Evolutionary conservation across 2,329 filamentous ascomycete species (phyloP).

Genomic region (Chrysoporthe deuterocubensis): DNA sequence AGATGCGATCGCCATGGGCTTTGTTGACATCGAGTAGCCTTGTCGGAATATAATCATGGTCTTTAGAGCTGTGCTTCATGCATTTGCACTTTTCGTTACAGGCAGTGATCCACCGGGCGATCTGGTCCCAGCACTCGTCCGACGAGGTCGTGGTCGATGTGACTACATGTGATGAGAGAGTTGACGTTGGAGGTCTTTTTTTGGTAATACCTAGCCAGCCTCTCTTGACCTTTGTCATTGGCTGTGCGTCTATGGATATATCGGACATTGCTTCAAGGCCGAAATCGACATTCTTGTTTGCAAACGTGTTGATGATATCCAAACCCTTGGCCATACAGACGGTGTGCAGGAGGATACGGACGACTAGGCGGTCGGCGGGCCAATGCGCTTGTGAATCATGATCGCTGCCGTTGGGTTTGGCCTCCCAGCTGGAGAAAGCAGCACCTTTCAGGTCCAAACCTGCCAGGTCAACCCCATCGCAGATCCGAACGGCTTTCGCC

Average conservation of each 20-base stretch:
- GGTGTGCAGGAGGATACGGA: background rate
- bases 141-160: constrained; percentile 1
- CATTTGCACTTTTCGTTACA: background rate
- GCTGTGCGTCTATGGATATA: no score
- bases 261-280: no score
- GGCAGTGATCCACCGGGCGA: background rate
- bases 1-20: background rate
- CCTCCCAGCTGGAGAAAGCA: background rate
- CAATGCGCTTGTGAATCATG: background rate
- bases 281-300: no score
- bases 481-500: background rate
- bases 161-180: background rate
- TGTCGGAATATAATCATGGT: background rate
- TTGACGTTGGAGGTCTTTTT: background rate
- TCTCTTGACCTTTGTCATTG: no score
- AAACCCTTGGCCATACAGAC: background rate
- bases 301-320: background rate
- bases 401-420: background rate
- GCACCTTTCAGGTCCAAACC: background rate
- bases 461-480: background rate
- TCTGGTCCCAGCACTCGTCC: background rate
- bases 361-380: background rate
- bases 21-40: background rate
- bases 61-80: background rate
- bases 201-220: no score